These are phyloP conservation scores for Tricholomella constricta DNA, from an alignment of 768 basidiomycete genomes.

Conservation along the genomic window DNA sequence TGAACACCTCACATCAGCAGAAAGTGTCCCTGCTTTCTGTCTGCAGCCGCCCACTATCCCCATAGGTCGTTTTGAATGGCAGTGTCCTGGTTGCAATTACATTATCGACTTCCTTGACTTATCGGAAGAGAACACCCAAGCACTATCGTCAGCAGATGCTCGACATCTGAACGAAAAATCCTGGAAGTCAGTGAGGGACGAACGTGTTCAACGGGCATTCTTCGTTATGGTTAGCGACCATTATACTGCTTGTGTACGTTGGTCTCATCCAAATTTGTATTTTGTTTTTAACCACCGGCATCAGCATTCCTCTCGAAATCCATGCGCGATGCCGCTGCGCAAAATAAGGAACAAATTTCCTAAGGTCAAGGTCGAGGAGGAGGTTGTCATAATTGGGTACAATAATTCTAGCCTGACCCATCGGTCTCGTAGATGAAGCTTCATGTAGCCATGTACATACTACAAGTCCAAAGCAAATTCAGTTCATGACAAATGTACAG, in stretches of 20 bases:
- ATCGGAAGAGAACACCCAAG: slow-evolving; percentile 31
- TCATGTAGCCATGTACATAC: too few relatives aligned
- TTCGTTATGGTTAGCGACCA: slow-evolving; percentile 30
- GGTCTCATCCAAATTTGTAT: neutral
- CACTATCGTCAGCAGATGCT: slow-evolving; percentile 22
- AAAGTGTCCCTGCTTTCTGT: slow-evolving; percentile 39
- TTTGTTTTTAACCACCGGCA: neutral
- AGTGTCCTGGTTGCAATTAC: slow-evolving; percentile 52
- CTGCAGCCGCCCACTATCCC: slow-evolving; percentile 40
- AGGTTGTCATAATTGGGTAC: neutral
- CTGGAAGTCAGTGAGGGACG: slow-evolving; percentile 40
- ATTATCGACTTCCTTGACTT: slow-evolving; percentile 48
- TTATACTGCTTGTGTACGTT: slow-evolving; percentile 19
- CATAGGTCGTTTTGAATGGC: slow-evolving; percentile 50
- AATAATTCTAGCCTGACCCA: too few relatives aligned
- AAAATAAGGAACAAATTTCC: neutral
- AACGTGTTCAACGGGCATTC: slow-evolving; percentile 24
- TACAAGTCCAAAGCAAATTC: too few relatives aligned
- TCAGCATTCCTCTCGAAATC: neutral
- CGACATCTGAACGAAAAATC: slow-evolving; percentile 28
- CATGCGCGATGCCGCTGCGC: neutral
- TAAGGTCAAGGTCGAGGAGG: neutral
- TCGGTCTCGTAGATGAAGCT: too few relatives aligned
- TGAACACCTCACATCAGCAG: slow-evolving; percentile 9
- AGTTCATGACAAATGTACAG: too few relatives aligned